Conservation (phyloP, 768 basidiomycete species). For the Termitomyces sp. region DNA sequence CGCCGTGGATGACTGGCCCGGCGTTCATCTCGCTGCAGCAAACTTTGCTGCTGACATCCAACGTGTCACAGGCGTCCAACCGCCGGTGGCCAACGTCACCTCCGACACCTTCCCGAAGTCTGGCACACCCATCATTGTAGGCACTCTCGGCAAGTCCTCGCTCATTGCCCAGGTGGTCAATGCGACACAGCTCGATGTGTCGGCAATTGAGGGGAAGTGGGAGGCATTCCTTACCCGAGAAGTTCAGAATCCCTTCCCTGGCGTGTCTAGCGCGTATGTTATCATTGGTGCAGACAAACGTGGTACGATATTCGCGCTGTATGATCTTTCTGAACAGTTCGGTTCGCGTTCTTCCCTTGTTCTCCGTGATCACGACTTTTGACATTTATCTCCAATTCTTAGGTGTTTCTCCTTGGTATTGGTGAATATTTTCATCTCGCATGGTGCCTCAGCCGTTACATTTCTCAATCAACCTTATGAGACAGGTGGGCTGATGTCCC, state of each 20-base stretch:
- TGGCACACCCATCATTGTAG: slow-evolving; percentile 52
- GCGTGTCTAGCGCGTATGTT: slow-evolving; percentile 56
- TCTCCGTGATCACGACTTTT: neutral
- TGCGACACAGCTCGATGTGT: slow-evolving; percentile 47
- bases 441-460: neutral
- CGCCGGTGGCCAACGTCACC: slow-evolving; percentile 47
- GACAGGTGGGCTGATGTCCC: slow-evolving; percentile 79
- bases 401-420: slow-evolving; percentile 71
- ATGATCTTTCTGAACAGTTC: slow-evolving; percentile 68
- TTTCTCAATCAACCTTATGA: neutral
- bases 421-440: slow-evolving; percentile 28
- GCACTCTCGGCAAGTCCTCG: slow-evolving; percentile 55
- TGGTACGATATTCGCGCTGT: slow-evolving; percentile 61
- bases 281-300: slow-evolving; percentile 67
- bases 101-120: slow-evolving; percentile 24
- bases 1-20: slow-evolving; percentile 56
- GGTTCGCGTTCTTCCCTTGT: slow-evolving; percentile 27
- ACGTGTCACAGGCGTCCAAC: slow-evolving; percentile 50
- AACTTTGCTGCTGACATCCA: slow-evolving; percentile 61
- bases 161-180: slow-evolving; percentile 50
- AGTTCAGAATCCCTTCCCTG: slow-evolving; percentile 52
- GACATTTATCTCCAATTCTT: neutral
- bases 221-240: slow-evolving; percentile 52
- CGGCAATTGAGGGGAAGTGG: slow-evolving; percentile 59
- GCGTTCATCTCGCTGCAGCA: slow-evolving; percentile 54